Conservation (phyloP, 805 yeast species). For the Blastobotrys americana region DNA sequence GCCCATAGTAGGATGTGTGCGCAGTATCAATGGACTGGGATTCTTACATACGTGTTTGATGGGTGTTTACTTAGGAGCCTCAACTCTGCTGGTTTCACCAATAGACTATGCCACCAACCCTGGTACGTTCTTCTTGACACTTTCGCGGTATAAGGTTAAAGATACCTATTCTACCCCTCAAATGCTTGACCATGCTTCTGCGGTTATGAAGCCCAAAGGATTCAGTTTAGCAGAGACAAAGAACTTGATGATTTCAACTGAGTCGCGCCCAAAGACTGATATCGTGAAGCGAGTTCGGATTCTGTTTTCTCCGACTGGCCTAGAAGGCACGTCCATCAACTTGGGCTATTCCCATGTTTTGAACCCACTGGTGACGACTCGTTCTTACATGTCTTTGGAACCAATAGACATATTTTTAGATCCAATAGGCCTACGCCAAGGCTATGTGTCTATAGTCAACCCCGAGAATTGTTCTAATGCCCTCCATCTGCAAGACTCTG, state of each 20-base stretch:
- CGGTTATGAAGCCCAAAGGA: constrained; percentile 51
- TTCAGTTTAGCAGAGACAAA: constrained; percentile 56
- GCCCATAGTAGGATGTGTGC: constrained; percentile 78
- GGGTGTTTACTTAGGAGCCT: constrained; percentile 80
- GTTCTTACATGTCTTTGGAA: constrained; percentile 83
- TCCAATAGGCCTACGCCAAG: constrained; percentile 83
- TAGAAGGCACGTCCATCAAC: constrained; percentile 64
- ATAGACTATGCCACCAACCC: constrained; percentile 73
- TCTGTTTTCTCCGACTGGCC: constrained; percentile 54
- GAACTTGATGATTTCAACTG: constrained; percentile 78
- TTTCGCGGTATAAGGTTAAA: constrained; percentile 72
- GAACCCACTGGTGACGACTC: constrained; percentile 75
- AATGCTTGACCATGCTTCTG: constrained; percentile 69
- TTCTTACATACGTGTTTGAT: constrained; percentile 76
- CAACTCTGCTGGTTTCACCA: constrained; percentile 75
- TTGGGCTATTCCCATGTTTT: constrained; percentile 70
- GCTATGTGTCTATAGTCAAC: constrained; percentile 71
- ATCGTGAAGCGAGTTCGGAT: constrained; percentile 48
- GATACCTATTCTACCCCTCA: constrained; percentile 81
- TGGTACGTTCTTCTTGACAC: constrained; percentile 54
- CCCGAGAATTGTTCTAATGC: constrained; percentile 64
- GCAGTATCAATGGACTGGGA: constrained; percentile 80
- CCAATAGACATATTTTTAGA: constrained; percentile 85
- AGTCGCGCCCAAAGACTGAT: constrained; percentile 62
- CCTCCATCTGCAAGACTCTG: constrained; percentile 82